Evolutionary conservation across 163 green algal genomes (phyloP), one percentile per base, ranked within the genome.

Genomic region (Picocystis sp.): DNA sequence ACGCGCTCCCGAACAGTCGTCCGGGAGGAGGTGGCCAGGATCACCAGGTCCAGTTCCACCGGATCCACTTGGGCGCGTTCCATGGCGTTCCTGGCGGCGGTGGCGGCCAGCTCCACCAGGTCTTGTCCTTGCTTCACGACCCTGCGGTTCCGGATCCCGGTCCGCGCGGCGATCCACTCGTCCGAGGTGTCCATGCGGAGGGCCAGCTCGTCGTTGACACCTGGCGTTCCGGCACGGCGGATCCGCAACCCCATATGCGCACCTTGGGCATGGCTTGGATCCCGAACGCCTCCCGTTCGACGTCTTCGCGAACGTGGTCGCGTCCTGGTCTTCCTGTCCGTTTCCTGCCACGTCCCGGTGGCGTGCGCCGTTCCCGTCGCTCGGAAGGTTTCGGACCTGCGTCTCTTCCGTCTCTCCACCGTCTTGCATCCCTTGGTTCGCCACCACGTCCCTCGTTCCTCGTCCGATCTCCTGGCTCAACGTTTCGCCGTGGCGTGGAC

Each of bases 1-100:
- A 89, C 47, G 89, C 91, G 53, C 64, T 81, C 13, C 91, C 91
- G 69, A 99, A 98, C 0, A 87, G 62, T 98, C 91, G 53, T 99
- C 91, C 2, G 91, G 82, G 70, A 86, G 21, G 80, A 94, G 5
- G 89, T 97, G 19, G 79, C 76, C 60, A 97, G 55, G 1, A 99
- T 52, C n/a, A 99, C 69, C 19, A 98, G 63, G 60, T 96, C 88
- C 0, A 99, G 47, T 10, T 96, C 81, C n/a, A 71, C 62, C 1
- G 81, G 52, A 23, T 47, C 41, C 0, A 98, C 71, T 12, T 74
- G 74, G 17, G 84, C 81, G 83, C 94, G 94, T 17, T 89, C 81
- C 34, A 99, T 60, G 1, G 91, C 91, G 8, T 61, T 57, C 9
- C 57, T 49, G 19, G 69, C 58, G 13, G 91, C 79, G 22, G 74